Base-by-base conservation (phyloP, 1,139 yeast species). In the Geotrichum histeridarum region DNA sequence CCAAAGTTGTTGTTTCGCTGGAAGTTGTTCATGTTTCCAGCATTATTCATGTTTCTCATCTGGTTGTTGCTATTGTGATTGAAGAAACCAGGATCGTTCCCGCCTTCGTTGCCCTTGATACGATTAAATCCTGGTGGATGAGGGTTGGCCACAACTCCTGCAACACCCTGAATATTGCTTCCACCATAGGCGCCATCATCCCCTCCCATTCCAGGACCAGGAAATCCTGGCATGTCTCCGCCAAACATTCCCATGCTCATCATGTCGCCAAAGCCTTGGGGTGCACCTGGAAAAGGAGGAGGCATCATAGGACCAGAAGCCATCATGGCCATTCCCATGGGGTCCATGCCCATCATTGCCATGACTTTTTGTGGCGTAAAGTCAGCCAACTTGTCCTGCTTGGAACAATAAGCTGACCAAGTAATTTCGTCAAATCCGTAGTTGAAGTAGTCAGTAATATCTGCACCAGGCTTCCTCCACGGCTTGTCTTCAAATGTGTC, bases 401-500 rank as follows among this genome's bases (percentile, higher is more conserved):
- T 89, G 51, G 85, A 78, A 61, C 96, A 84, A 71, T 93, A 93
- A 22, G 94, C 91, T 51, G 87, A 83, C 99, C 99, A 93, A 14
- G 97, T 86, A 60, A 87, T 80, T 71, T 93, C 99, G 68, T 94
- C 96, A 67, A 93, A 93, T 1, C 99, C 99, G 65, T 84, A 93
- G 70, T 93, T 93, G 75, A 93, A 93, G 69, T 90, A 93, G 70
- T 93, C 99, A 2, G 95, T 81, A 44, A 88, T 75, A 70, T 93
- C 97, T 2, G 96, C 96, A 51, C 97, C 97, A 0, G 98, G 98
- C 61, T 87, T 84, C 66, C 99, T 79, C 99, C 99, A 93, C 2
- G 99, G 99, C 72, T 94, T 94, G 60, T 89, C 95, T 61, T 88
- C 90, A 48, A 91, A 73, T 50, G 83, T 85, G 60, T 87, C 95